A percentile compares a stretch with the other conserved stretches of the same genome.
These are phyloP conservation scores for Xylaria nigripes DNA, from an alignment of 495 filamentous ascomycete genomes.

Conservation along the genomic window DNA sequence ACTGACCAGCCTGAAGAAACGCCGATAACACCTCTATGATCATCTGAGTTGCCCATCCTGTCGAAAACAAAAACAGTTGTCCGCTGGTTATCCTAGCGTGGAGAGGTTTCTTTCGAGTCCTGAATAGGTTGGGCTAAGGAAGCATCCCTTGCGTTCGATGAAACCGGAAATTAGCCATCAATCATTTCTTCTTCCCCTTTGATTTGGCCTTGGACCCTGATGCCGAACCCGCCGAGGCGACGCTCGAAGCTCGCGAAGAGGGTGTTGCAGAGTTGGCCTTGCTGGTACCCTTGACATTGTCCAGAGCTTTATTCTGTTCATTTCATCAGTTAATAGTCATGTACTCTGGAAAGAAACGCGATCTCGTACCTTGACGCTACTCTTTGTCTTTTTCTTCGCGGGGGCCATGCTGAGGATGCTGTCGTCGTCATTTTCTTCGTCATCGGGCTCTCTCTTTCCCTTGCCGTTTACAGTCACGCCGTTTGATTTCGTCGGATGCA, in stretches of 20 bases:
- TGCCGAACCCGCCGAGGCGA: slow-evolving; percentile 39
- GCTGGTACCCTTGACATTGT: slow-evolving; percentile 51
- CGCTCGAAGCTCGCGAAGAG: slow-evolving; percentile 47
- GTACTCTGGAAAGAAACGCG: background rate
- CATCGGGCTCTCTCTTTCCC: slow-evolving; percentile 62
- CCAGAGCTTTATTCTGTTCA: slow-evolving; percentile 53
- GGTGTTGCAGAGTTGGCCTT: slow-evolving; percentile 50
- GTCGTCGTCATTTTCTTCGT: slow-evolving; percentile 79
- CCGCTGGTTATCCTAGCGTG: background rate
- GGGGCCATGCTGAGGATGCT: slow-evolving; percentile 63
- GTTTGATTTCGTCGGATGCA: slow-evolving; percentile 45
- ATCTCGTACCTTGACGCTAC: slow-evolving; percentile 52
- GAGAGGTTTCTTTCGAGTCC: background rate
- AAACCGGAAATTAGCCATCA: background rate
- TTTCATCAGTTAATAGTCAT: slow-evolving; percentile 15
- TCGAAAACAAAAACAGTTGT: background rate
- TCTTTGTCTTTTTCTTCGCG: slow-evolving; percentile 85
- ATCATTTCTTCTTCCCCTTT: slow-evolving; percentile 51
- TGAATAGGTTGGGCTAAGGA: background rate
- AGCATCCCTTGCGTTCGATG: background rate
- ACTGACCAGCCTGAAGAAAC: background rate
- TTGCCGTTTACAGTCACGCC: slow-evolving; percentile 52
- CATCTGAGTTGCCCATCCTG: background rate
- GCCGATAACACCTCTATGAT: slow-evolving; percentile 8
- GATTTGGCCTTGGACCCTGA: slow-evolving; percentile 36